Conservation (phyloP, 495 filamentous ascomycete genomes). For the Penicillium antarcticum region DNA sequence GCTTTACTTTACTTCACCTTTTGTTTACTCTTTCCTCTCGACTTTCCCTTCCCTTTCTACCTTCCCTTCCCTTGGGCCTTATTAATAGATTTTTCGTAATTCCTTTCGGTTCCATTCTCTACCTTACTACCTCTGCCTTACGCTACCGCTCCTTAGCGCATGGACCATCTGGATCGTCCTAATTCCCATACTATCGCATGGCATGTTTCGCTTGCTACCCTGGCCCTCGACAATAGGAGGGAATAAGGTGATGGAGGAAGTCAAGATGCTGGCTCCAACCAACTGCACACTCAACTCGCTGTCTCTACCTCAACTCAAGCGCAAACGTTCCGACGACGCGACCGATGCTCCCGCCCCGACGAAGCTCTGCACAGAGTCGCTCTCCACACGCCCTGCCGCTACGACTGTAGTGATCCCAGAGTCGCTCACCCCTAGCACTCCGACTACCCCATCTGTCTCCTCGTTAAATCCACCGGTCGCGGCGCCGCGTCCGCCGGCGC, state of each 20-base stretch:
- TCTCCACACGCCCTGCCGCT: conserved; percentile 3
- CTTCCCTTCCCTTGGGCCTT: conserved; percentile 11
- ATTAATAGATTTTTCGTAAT: conserved; percentile 25
- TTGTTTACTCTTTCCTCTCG: conserved; percentile 3
- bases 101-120: conserved; percentile 3
- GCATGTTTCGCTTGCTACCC: conserved; percentile 57
- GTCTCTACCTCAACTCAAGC: conserved; percentile 49
- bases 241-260: conserved; percentile 50
- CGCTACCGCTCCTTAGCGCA: conserved; percentile 21
- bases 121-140: conserved; percentile 4
- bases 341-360: conserved; percentile 31
- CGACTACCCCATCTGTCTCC: conserved; percentile 4
- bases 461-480: conserved; percentile 9
- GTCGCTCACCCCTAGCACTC: background rate
- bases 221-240: conserved; percentile 55
- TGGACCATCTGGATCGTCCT: conserved; percentile 23
- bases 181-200: conserved; percentile 38
- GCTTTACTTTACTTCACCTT: conserved; percentile 1
- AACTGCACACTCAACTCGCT: conserved; percentile 30
- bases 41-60: conserved; percentile 4
- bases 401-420: conserved; percentile 4
- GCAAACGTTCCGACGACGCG: conserved; percentile 47
- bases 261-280: conserved; percentile 41
- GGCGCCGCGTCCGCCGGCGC: conserved; percentile 14
- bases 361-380: conserved; percentile 29